Evolutionary conservation across 306 rosid genomes (phyloP).

Genomic region (Castanospermum australe): DNA sequence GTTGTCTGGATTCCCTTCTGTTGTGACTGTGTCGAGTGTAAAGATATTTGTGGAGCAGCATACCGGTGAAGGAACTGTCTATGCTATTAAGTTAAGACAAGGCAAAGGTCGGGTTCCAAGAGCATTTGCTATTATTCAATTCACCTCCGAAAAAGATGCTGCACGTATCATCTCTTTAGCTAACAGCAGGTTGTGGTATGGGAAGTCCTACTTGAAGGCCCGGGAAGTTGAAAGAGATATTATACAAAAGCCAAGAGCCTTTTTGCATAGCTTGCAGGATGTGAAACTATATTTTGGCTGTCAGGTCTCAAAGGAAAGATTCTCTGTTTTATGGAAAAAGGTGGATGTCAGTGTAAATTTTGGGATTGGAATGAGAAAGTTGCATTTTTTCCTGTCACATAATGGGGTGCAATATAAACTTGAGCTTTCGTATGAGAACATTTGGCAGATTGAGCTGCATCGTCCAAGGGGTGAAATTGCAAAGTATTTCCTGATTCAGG

Average conservation of each 20-base stretch:
- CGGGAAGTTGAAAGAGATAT: constrained; percentile 50
- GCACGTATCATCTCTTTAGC: no score
- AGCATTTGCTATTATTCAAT: no score
- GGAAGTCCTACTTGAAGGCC: constrained; percentile 37
- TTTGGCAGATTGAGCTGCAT: constrained; percentile 66
- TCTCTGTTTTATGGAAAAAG: constrained; percentile 39
- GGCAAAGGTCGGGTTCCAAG: no score
- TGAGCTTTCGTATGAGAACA: constrained; percentile 59
- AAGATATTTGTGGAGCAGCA: no score
- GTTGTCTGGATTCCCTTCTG: no score
- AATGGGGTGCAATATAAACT: constrained; percentile 39
- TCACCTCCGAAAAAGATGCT: no score
- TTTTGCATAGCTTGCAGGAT: constrained; percentile 32
- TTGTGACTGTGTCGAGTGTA: no score
- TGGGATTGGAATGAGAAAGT: constrained; percentile 45
- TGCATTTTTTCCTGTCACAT: constrained; percentile 40
- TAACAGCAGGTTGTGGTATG: constrained; percentile 25
- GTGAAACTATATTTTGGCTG: constrained; percentile 64
- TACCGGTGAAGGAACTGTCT: no score
- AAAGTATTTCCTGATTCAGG: constrained; percentile 75
- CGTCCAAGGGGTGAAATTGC: constrained; percentile 38
- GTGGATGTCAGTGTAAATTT: constrained; percentile 46
- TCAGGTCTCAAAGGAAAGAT: constrained; percentile 47
- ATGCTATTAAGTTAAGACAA: no score
- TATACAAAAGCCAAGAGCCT: constrained; percentile 45